Conservation (phyloP, 257 asterid species). For the Solanum commersonii region DNA sequence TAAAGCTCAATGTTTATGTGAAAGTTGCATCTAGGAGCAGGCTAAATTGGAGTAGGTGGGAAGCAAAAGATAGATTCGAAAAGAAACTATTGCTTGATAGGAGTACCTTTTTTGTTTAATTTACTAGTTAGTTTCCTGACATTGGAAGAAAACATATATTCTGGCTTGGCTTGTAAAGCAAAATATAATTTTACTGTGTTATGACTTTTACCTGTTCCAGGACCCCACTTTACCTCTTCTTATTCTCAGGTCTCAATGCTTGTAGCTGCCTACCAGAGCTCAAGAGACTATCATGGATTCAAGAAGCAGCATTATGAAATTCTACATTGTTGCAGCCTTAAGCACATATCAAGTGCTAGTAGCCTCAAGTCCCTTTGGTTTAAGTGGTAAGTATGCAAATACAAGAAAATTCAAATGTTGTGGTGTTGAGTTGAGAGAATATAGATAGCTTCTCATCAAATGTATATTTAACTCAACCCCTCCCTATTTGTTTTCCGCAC, state of each 20-base stretch:
- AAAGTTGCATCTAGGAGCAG: background rate
- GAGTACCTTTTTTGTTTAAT: background rate
- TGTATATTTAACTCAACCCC: background rate
- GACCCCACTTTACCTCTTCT: background rate
- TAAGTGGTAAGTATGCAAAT: background rate
- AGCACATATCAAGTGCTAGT: background rate
- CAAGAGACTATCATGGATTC: background rate
- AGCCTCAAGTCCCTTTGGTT: background rate
- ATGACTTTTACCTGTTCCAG: background rate
- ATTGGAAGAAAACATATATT: background rate
- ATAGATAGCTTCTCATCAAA: background rate
- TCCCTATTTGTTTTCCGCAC: background rate
- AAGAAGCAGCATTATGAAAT: background rate
- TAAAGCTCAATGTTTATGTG: background rate
- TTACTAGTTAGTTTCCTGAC: background rate
- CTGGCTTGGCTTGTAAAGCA: background rate
- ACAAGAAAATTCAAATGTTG: background rate
- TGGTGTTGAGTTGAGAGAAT: background rate
- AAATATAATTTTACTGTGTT: background rate
- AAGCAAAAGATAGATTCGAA: background rate
- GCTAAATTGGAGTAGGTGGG: background rate
- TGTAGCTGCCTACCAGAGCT: background rate
- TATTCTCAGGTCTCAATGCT: background rate
- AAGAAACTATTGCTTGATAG: background rate
- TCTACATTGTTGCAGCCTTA: background rate